These are phyloP conservation scores for Meira miltonrushii DNA, from an alignment of 1,284 basidiomycete genomes.

Conservation along the genomic window DNA sequence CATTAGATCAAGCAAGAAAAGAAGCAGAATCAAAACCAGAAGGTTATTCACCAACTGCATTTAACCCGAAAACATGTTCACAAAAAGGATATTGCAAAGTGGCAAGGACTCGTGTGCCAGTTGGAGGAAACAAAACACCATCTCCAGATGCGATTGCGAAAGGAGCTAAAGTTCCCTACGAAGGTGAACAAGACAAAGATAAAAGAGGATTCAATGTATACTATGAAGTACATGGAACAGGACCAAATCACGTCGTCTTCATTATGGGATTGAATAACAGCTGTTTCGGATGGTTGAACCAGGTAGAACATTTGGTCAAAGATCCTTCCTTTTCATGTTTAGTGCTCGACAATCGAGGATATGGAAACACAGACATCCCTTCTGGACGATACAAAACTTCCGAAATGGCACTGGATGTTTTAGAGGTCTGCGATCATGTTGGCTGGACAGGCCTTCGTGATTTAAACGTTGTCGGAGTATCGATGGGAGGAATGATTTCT, in stretches of 20 bases:
- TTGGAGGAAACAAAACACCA: slow-evolving; percentile 15
- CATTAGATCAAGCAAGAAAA: slow-evolving; percentile 22
- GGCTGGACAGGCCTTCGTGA: slow-evolving; percentile 65
- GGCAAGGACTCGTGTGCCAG: slow-evolving; percentile 22
- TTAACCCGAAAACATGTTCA: slow-evolving; percentile 36
- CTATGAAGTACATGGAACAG: slow-evolving; percentile 51
- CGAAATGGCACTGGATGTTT: slow-evolving; percentile 71
- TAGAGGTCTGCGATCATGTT: slow-evolving; percentile 63
- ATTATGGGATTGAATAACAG: slow-evolving; percentile 54
- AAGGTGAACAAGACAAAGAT: slow-evolving; percentile 2
- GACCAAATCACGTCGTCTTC: slow-evolving; percentile 34
- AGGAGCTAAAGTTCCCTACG: slow-evolving; percentile 12
- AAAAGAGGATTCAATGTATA: slow-evolving; percentile 39
- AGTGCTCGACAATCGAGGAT: slow-evolving; percentile 82
- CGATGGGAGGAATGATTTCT: slow-evolving; percentile 80
- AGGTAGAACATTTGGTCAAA: slow-evolving; percentile 48
- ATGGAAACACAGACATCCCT: slow-evolving; percentile 70
- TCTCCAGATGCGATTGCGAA: slow-evolving; percentile 12
- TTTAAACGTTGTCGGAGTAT: slow-evolving; percentile 71
- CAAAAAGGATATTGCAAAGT: slow-evolving; percentile 23
- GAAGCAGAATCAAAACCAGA: slow-evolving; percentile 17
- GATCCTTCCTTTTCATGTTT: slow-evolving; percentile 59
- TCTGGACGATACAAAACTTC: slow-evolving; percentile 56
- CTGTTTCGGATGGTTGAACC: slow-evolving; percentile 52
- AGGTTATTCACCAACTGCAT: slow-evolving; percentile 38